A percentile compares a stretch with the other conserved stretches of the same genome.
Conservation (phyloP, 352 stramenopile genomes). For the Globisporangium ultimum region DNA sequence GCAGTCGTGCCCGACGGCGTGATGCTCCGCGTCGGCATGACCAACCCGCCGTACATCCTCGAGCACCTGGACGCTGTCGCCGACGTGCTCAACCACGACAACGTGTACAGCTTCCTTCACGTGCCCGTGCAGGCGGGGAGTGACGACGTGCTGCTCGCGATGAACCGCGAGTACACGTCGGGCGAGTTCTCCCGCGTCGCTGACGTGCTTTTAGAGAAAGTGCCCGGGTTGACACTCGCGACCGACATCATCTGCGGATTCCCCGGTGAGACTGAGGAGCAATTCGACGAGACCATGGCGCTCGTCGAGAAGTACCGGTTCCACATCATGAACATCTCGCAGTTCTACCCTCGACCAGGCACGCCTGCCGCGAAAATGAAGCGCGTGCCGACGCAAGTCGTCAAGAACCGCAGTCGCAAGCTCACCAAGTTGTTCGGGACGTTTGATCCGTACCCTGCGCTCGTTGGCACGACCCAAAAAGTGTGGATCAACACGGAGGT, state of each 20-base stretch:
- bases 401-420: slow-evolving; percentile 86
- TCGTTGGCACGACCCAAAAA: slow-evolving; percentile 59
- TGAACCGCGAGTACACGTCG: slow-evolving; percentile 91
- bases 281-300: slow-evolving; percentile 88
- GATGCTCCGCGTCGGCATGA: slow-evolving; percentile 93
- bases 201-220: slow-evolving; percentile 71
- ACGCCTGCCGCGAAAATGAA: slow-evolving; percentile 90
- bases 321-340: slow-evolving; percentile 92
- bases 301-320: slow-evolving; percentile 88
- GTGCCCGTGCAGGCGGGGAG: slow-evolving; percentile 90
- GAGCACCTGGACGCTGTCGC: slow-evolving; percentile 84
- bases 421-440: slow-evolving; percentile 86
- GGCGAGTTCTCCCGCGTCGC: slow-evolving; percentile 74
- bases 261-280: slow-evolving; percentile 81
- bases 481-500: slow-evolving; percentile 86
- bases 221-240: slow-evolving; percentile 81
- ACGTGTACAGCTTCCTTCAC: slow-evolving; percentile 90
- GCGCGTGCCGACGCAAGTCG: slow-evolving; percentile 78
- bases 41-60: slow-evolving; percentile 91
- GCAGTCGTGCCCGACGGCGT: slow-evolving; percentile 59
- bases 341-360: slow-evolving; percentile 91
- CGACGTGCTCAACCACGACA: slow-evolving; percentile 71
- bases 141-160: slow-evolving; percentile 82
- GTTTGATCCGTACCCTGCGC: slow-evolving; percentile 71
- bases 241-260: slow-evolving; percentile 95